Base-by-base conservation (phyloP, 352 stramenopile genomes). In the Phytophthora quininea region DNA sequence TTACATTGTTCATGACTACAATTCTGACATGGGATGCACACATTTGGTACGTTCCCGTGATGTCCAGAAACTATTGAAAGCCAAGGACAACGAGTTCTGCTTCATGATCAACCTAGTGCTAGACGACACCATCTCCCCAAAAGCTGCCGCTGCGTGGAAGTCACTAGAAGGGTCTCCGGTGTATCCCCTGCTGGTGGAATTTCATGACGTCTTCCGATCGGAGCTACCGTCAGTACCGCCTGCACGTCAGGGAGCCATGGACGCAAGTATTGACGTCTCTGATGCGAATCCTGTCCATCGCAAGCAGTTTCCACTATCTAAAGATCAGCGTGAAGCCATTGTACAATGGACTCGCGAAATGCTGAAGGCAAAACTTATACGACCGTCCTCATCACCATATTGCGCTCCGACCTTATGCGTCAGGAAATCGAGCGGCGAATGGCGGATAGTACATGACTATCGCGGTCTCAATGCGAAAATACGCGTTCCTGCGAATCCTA, bases 51-150 rank as follows among this genome's bases (percentile, higher is more conserved):
- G 48, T 2, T 9, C 24, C 27, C 58, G 42, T 15, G 15, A 52
- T 2, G 4, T 64, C 29, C 24, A 53, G 0, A 58, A 58, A 12
- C 40, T 58, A 11, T 40, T 40, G 19, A 11, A 48, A 2, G 19
- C 31, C 4, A 7, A 32, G 3, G 50, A 67, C 24, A 55, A 60
- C 12, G 40, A 60, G 12, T 60, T 43, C 24, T 43, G 49, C 51
- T 67, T 67, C 19, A 15, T 56, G 11, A 14, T 64, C 2, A 51
- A 56, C 49, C 0, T 30, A 2, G 1, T 27, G 19, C 45, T 49
- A 3, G 33, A 48, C 6, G 6, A 6, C 35, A 40, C 35, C 8
- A 52, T 58, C 19, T 40, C 49, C 12, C 15, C 35, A 5, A 61
- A 67, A 2, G 43, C 45, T 2, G 52, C 14, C 1, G 15, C 31